phyloP scores from a whole-genome alignment of 768 basidiomycete genomes.

The Lentinula edodes region DNA sequence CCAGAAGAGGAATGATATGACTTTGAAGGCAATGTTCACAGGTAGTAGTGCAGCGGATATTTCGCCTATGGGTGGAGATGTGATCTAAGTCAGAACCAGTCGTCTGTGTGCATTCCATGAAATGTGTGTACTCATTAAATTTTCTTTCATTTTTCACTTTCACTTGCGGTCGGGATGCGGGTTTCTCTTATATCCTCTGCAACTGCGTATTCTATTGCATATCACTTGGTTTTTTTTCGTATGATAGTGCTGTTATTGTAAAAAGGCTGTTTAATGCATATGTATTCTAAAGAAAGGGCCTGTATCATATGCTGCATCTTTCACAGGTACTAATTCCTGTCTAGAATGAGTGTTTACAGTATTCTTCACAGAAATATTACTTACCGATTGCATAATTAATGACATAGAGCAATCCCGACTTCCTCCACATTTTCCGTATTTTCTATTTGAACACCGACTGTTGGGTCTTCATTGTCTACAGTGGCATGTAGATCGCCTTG shows the following conservation, averaged over 20 bases:
- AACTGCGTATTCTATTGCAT: neutral
- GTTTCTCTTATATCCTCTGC: neutral
- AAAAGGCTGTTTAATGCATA: neutral
- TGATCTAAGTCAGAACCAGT: constrained; percentile 3
- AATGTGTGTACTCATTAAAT: neutral
- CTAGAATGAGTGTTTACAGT: too few relatives aligned
- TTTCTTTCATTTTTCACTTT: neutral
- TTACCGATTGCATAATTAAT: neutral
- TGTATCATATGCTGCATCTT: neutral
- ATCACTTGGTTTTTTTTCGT: neutral
- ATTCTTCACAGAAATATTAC: too few relatives aligned
- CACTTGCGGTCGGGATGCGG: neutral
- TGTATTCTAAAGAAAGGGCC: neutral
- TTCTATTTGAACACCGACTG: constrained; percentile 6
- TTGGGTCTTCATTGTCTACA: neutral
- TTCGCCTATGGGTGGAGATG: constrained; percentile 13
- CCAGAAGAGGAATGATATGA: constrained; percentile 77
- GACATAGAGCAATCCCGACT: constrained; percentile 2
- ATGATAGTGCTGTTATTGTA: neutral
- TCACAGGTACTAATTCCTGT: too few relatives aligned
- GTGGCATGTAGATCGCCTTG: neutral
- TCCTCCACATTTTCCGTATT: constrained; percentile 14
- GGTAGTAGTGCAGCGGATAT: constrained; percentile 18
- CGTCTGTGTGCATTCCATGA: neutral
- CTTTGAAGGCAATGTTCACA: constrained; percentile 86